Evolutionary conservation across 257 asterid genomes (phyloP), one percentile per base, ranked within the genome.

Genomic region (Primulina eburnea): DNA sequence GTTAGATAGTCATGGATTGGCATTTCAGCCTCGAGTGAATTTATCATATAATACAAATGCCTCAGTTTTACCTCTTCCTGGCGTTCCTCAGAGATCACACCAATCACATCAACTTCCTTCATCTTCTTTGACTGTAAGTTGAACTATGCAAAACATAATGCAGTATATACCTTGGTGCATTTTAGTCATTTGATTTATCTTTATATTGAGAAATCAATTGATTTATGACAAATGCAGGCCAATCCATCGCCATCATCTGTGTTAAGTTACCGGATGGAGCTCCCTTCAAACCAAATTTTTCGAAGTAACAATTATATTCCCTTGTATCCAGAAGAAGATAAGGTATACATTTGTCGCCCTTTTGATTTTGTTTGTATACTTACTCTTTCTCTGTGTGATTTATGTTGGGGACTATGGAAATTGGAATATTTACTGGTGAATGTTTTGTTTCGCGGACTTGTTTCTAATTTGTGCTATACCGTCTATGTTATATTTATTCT

Each of bases 201-300:
- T 53, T 56, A 28, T 50, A 0, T 17, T 71, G 35, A 47, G 4
- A 30, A 52, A 52, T 30, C 26, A 26, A 14, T 40, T 30, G 57
- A 34, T 60, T 8, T 78, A 9, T 53, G 43, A 43, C 16, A 57
- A 53, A 72, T 83, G 78, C 85, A 87, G 89, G 85, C 83, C 85
- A 87, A 72, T 76, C 57, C 83, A 73, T 82, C 88, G 62, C 71
- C 78, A n/a, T 78, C 93, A n/a, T 76, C 95, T 60, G 75, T 76
- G 28, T 29, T 64, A 37, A 80, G 75, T 78, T 78, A 73, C 68
- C 95, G 77, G 77, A 83, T 80, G 84, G 98, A 92, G 98, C 97
- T 90, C 98, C 97, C 97, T 92, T 92, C 97, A 87, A 92, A 84
- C 96, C 98, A 90, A 92, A 92, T 78, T 75, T 78, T 74, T 60